Conservation (phyloP, 495 filamentous ascomycete species). For the Hypoxylon fragiforme region DNA sequence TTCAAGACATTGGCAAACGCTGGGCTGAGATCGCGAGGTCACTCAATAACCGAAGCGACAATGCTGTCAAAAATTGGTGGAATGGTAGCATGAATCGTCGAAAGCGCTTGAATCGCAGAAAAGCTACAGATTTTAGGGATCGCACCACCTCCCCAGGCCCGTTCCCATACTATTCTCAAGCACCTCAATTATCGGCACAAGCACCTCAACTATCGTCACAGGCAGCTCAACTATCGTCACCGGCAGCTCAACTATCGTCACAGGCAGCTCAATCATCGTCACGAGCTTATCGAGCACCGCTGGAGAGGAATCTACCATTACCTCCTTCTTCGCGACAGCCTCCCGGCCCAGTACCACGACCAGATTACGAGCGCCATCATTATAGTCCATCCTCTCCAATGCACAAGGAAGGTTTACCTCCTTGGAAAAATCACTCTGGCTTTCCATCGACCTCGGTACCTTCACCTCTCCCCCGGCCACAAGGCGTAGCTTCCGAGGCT, state of each 20-base stretch:
- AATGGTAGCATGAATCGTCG: conserved; percentile 91
- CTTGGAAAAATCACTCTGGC: conserved; percentile 59
- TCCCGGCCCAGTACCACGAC: not conserved
- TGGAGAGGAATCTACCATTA: too few species aligned
- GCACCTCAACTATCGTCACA: too few species aligned
- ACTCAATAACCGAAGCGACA: conserved; percentile 89
- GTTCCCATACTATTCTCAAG: not conserved
- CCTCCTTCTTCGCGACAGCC: too few species aligned
- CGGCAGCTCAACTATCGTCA: too few species aligned
- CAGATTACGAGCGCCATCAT: not conserved
- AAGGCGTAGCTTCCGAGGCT: too few species aligned
- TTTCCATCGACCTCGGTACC: conserved; percentile 71
- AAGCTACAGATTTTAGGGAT: conserved; percentile 14
- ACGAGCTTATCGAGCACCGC: too few species aligned
- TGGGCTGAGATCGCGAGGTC: conserved; percentile 95
- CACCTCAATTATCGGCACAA: too few species aligned
- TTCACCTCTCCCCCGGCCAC: conserved; percentile 60
- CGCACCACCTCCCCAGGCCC: not conserved
- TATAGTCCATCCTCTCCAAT: conserved; percentile 7
- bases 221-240: too few species aligned
- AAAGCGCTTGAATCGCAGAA: conserved; percentile 44
- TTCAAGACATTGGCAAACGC: conserved; percentile 79
- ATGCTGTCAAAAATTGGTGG: conserved; percentile 99
- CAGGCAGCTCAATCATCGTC: too few species aligned
- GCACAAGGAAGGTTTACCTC: too few species aligned